Conservation (phyloP, 768 basidiomycete genomes). For the Phaeolepiota aurea region DNA sequence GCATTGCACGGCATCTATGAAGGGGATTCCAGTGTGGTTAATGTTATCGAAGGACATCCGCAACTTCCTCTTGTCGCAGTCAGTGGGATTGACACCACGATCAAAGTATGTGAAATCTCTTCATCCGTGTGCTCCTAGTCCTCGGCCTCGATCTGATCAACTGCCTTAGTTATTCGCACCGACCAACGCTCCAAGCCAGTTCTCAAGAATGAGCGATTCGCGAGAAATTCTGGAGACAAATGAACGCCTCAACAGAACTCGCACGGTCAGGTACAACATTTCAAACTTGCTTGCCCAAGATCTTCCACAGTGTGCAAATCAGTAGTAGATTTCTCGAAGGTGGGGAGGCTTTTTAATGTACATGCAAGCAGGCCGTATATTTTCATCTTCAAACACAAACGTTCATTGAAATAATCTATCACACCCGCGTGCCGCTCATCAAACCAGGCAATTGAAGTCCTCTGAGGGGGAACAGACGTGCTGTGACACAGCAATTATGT, state of each 20-base stretch:
- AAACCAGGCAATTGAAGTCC: too few relatives aligned
- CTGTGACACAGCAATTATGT: too few relatives aligned
- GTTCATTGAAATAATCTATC: too few relatives aligned
- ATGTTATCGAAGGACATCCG: constrained; percentile 82
- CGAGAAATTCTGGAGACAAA: constrained; percentile 53
- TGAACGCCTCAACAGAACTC: constrained; percentile 22
- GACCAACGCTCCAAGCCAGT: constrained; percentile 31
- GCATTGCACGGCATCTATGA: constrained; percentile 70
- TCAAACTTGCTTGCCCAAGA: constrained; percentile 11
- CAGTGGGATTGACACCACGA: constrained; percentile 78
- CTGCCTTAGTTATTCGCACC: constrained; percentile 57
- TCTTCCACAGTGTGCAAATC: constrained; percentile 17
- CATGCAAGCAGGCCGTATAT: too few relatives aligned
- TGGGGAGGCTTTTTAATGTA: background rate
- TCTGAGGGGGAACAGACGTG: too few relatives aligned
- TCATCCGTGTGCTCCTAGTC: too few relatives aligned
- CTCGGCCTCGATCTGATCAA: constrained; percentile 4
- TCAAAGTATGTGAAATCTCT: constrained; percentile 48
- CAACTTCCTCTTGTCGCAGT: constrained; percentile 75
- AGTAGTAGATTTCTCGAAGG: constrained; percentile 7
- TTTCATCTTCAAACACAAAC: too few relatives aligned
- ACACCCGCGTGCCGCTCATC: too few relatives aligned
- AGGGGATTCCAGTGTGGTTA: constrained; percentile 76
- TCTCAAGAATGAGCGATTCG: constrained; percentile 47
- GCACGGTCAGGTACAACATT: constrained; percentile 19